Percentiles rank a stretch among this genome's conserved stretches.
Evolutionary conservation across 345 rosid species (phyloP).

Genomic region (Rhizophora apiculata): DNA sequence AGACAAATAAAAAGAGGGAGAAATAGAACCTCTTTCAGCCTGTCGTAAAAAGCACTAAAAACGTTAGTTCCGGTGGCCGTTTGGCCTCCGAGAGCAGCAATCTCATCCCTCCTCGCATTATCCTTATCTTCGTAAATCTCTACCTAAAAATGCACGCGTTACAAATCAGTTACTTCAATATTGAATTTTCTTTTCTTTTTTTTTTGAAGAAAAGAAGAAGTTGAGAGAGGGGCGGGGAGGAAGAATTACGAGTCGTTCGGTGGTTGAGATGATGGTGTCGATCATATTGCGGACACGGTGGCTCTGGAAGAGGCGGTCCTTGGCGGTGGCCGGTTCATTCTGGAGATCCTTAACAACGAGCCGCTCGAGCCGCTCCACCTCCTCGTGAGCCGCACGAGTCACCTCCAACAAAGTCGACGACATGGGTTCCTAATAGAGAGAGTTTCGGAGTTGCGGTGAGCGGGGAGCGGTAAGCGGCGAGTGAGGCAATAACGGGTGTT

Average conservation of each 20-base stretch:
- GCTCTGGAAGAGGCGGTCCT: conserved; percentile 77
- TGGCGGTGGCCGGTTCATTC: conserved; percentile 58
- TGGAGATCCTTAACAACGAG: conserved; percentile 87
- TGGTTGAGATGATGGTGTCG: conserved; percentile 52
- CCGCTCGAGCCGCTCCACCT: conserved; percentile 81
- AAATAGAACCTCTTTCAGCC: conserved; percentile 73
- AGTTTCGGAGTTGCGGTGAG: too few species aligned
- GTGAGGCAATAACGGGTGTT: too few species aligned
- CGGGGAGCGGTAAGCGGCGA: too few species aligned
- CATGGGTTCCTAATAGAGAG: conserved; percentile 27
- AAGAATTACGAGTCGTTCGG: conserved; percentile 60
- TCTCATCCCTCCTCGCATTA: conserved; percentile 85
- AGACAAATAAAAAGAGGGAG: not conserved
- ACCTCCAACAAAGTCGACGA: conserved; percentile 88
- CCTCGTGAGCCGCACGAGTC: conserved; percentile 87
- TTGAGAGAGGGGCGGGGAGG: not conserved
- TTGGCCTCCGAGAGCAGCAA: conserved; percentile 90
- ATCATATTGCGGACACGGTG: conserved; percentile 91
- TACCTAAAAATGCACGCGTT: conserved; percentile 32
- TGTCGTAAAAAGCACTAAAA: conserved; percentile 82
- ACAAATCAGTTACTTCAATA: not conserved
- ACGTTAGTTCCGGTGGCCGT: conserved; percentile 69
- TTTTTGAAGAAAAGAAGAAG: not conserved
- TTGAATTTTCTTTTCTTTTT: too few species aligned
- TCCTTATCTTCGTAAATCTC: conserved; percentile 88